A percentile compares a stretch with the other conserved stretches of the same genome.
Conservation (phyloP, 2,329 filamentous ascomycete species). For the Epichloe gansuensis region DNA sequence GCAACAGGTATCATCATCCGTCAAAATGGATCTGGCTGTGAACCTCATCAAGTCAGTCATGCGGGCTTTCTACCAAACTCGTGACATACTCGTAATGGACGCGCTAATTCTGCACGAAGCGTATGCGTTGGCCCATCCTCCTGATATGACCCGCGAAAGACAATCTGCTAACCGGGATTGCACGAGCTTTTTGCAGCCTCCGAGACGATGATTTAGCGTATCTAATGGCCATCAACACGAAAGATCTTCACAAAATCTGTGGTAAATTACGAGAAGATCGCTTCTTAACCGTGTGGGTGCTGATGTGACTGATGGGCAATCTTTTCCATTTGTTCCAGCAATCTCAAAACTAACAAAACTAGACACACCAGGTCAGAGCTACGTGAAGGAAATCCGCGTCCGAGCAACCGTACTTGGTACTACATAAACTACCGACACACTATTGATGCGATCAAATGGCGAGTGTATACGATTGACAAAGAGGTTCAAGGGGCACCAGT, state of each 20-base stretch:
- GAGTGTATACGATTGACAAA: slow-evolving; percentile 77
- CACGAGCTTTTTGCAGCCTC: slow-evolving; percentile 46
- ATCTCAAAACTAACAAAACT: slow-evolving; percentile 29
- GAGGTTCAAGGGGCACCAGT: slow-evolving; percentile 75
- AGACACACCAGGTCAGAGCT: slow-evolving; percentile 55
- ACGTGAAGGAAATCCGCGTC: slow-evolving; percentile 67
- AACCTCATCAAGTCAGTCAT: slow-evolving; percentile 75
- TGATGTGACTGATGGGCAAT: background rate
- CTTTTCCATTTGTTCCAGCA: background rate
- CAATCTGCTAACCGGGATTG: background rate
- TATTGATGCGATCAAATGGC: slow-evolving; percentile 93
- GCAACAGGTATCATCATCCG: background rate
- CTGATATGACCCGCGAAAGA: background rate
- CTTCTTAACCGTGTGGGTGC: slow-evolving; percentile 62
- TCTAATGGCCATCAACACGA: slow-evolving; percentile 78
- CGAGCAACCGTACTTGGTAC: slow-evolving; percentile 84
- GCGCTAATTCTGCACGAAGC: slow-evolving; percentile 71
- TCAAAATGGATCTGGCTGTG: slow-evolving; percentile 43
- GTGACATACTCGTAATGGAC: slow-evolving; percentile 75
- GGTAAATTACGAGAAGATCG: slow-evolving; percentile 76
- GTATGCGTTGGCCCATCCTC: slow-evolving; percentile 35
- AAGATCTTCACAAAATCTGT: slow-evolving; percentile 82
- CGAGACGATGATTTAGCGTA: slow-evolving; percentile 80
- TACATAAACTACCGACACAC: slow-evolving; percentile 92
- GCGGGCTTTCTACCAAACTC: slow-evolving; percentile 75